Base-by-base conservation (phyloP, 805 yeast species). In the Starmerella floris region DNA sequence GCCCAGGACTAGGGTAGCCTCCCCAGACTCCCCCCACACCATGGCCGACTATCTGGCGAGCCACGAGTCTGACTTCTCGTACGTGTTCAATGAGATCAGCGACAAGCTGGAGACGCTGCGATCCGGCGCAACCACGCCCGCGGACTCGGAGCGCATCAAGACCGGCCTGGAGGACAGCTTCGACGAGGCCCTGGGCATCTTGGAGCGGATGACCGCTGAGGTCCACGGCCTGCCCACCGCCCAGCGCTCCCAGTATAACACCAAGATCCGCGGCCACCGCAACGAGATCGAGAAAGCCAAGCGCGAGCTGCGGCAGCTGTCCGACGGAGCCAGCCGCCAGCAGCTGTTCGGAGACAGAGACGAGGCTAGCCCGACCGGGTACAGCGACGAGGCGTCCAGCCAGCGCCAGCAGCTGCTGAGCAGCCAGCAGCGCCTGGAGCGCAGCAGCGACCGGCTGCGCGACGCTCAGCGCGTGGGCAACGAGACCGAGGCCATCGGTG, bases 401-500 rank as follows among this genome's bases (percentile, higher is more conserved):
- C 97, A 91, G 62, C 74, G 97, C 39, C 84, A 81, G 53, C 83
- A 79, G 52, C 67, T 91, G 36, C 67, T 91, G 44, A 70, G 73
- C 41, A 83, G 83, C 48, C 83, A 83, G 55, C 78, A 84, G 2
- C 70, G 91, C 3, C 68, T 91, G 45, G 94, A 83, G 51, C 70
- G 91, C 51, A 74, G 93, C 1, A 73, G 84, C 2, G 88, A 87
- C 49, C 72, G 95, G 53, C 68, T 91, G 37, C 71, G 79, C 46
- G 96, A 91, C 37, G 79, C 91, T 19, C 93, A 88, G 49, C 70
- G 96, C 52, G 69, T 85, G 2, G 98, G 97, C 5, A 67, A 81
- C 40, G 98, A 91, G 53, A 85, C 98, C 0, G 98, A 91, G 62
- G 69, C 70, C 26, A 76, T 91, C 40, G 98, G 98, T 1, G 83